Evolutionary conservation across 2,329 filamentous ascomycete species (phyloP).

Genomic region (Cladorrhinum sp.): DNA sequence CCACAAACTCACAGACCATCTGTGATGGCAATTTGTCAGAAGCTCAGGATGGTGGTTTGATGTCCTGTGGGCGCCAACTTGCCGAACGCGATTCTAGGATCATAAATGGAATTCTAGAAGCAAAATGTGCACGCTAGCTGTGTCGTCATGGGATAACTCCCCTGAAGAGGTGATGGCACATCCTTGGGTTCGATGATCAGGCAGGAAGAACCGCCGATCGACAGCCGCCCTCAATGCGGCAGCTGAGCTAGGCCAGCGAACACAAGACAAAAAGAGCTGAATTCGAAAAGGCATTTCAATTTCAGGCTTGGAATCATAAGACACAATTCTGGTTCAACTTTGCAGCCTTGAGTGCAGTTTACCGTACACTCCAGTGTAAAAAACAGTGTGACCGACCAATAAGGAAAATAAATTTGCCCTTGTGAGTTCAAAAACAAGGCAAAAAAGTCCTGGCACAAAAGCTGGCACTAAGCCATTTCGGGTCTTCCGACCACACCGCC

Average conservation of each 20-base stretch:
- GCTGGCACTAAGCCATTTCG: not conserved
- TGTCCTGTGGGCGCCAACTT: not conserved
- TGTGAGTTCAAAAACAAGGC: not conserved
- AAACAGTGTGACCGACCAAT: too few species aligned
- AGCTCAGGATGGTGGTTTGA: not conserved
- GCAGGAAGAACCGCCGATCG: conserved; percentile 16
- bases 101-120: not conserved
- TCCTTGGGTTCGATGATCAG: conserved; percentile 17
- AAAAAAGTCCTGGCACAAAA: not conserved
- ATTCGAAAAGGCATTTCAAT: not conserved
- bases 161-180: not conserved
- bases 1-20: not conserved
- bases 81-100: not conserved
- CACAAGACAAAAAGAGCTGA: not conserved
- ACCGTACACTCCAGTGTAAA: too few species aligned
- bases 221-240: conserved; percentile 5
- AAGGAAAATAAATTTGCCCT: not conserved
- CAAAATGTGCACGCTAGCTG: not conserved
- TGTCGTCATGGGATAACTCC: conserved; percentile 6
- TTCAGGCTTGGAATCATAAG: not conserved
- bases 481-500: conserved; percentile 1
- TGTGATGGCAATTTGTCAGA: not conserved
- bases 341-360: too few species aligned
- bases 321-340: not conserved
- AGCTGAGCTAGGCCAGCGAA: not conserved